Evolutionary conservation across 176 grass and related monocot genomes (phyloP).

Genomic region (Melocanna baccifera): DNA sequence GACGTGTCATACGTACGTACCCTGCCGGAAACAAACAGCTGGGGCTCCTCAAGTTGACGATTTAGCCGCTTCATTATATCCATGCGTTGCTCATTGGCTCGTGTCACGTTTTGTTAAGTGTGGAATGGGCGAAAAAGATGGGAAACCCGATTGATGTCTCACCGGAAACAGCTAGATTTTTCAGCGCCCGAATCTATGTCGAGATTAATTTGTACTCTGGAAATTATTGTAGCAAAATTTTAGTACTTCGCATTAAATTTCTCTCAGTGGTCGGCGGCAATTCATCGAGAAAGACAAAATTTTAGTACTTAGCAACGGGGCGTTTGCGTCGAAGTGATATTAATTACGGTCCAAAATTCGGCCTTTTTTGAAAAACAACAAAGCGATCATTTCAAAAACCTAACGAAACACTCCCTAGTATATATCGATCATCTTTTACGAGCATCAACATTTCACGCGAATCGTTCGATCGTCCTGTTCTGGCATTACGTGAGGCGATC

Average conservation of each 20-base stretch:
- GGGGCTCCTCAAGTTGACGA: constrained; percentile 25
- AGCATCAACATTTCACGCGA: not conserved
- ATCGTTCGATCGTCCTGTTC: not conserved
- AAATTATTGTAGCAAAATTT: not conserved
- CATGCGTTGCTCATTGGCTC: not conserved
- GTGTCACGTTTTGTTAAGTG: not conserved
- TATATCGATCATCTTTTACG: no score
- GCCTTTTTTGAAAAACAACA: no score
- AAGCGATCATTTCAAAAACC: no score
- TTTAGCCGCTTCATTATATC: not conserved
- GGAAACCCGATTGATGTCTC: not conserved
- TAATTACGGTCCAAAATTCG: no score
- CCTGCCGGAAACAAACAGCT: not conserved
- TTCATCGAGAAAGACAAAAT: not conserved
- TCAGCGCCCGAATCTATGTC: not conserved
- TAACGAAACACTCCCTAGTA: no score
- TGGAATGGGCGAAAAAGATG: no score
- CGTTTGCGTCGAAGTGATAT: no score
- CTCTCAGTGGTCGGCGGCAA: not conserved
- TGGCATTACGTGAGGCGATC: not conserved
- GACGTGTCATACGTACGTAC: constrained; percentile 13
- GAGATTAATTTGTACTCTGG: not conserved
- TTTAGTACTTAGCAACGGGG: no score
- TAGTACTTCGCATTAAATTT: not conserved
- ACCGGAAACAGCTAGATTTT: not conserved